A percentile compares a stretch with the other conserved stretches of the same genome.
Conservation (phyloP, 139 green algal species). For the Tetradesmus lagerheimii region DNA sequence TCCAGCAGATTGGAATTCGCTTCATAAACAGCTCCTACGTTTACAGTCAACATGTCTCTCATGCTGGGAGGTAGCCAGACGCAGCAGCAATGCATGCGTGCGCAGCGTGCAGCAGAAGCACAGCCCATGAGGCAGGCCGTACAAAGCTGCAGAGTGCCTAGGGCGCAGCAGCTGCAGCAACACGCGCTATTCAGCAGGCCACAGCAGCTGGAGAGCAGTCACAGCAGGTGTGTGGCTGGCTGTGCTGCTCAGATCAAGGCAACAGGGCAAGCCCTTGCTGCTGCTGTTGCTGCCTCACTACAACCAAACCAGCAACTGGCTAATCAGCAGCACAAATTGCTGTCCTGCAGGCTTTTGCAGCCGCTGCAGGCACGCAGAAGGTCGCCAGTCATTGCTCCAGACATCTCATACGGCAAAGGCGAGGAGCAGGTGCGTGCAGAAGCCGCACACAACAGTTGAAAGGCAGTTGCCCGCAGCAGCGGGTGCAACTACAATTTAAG, state of each 20-base stretch:
- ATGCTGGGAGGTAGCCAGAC: not conserved
- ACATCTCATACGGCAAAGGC: constrained; percentile 60
- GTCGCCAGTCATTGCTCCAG: constrained; percentile 68
- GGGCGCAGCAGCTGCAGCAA: not conserved
- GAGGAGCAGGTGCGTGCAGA: constrained; percentile 62
- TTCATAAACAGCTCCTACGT: not conserved
- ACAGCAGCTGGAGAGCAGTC: constrained; percentile 16
- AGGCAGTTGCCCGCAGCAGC: not conserved
- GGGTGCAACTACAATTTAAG: not conserved
- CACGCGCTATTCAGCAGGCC: not conserved
- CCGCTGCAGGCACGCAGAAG: constrained; percentile 57
- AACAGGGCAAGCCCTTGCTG: not conserved
- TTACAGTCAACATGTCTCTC: not conserved
- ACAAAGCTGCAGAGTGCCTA: not conserved
- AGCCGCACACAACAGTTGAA: not conserved
- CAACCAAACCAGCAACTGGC: not conserved
- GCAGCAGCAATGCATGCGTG: constrained; percentile 28
- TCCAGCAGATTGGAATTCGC: not conserved
- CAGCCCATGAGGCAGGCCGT: constrained; percentile 15
- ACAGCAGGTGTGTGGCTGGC: not conserved
- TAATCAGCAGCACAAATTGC: not conserved
- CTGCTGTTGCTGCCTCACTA: not conserved
- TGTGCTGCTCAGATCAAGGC: constrained; percentile 12
- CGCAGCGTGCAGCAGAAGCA: constrained; percentile 16
- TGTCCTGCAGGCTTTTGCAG: constrained; percentile 30